A percentile compares a stretch with the other conserved stretches of the same genome.
These are phyloP conservation scores for Inonotus hispidus DNA, from an alignment of 1,284 basidiomycete species.

Conservation along the genomic window DNA sequence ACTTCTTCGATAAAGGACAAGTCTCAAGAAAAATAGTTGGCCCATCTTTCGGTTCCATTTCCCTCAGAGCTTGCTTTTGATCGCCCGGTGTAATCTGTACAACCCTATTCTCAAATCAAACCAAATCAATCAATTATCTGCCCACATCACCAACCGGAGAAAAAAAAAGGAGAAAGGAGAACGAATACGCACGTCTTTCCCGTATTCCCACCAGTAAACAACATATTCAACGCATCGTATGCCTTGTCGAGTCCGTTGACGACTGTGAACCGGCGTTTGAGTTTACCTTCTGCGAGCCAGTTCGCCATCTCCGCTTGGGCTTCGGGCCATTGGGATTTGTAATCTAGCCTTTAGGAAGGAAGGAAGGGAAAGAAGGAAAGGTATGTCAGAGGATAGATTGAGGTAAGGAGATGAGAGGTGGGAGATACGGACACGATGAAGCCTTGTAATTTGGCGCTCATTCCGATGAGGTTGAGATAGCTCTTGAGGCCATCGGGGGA, in stretches of 20 bases:
- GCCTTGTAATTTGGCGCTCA: constrained; percentile 75
- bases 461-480: constrained; percentile 65
- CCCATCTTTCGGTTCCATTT: too few species aligned
- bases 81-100: constrained; percentile 4
- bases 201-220: constrained; percentile 77
- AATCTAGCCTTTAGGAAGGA: constrained; percentile 77
- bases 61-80: constrained; percentile 4
- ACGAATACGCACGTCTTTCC: constrained; percentile 67
- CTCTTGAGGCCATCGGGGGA: constrained; percentile 55
- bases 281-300: constrained; percentile 60
- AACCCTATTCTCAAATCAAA: background rate
- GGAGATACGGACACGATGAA: constrained; percentile 65
- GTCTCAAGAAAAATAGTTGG: too few species aligned
- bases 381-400: background rate
- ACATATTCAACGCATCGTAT: constrained; percentile 58
- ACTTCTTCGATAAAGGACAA: too few species aligned
- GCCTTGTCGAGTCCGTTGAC: constrained; percentile 71
- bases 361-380: background rate
- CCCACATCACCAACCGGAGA: background rate
- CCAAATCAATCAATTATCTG: background rate
- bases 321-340: constrained; percentile 46
- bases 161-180: background rate
- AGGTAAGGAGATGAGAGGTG: constrained; percentile 4
- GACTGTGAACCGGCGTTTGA: constrained; percentile 80
- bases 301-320: constrained; percentile 51